phyloP scores from a whole-genome alignment of 2,329 filamentous ascomycete species.

The Epichloe typhina region DNA sequence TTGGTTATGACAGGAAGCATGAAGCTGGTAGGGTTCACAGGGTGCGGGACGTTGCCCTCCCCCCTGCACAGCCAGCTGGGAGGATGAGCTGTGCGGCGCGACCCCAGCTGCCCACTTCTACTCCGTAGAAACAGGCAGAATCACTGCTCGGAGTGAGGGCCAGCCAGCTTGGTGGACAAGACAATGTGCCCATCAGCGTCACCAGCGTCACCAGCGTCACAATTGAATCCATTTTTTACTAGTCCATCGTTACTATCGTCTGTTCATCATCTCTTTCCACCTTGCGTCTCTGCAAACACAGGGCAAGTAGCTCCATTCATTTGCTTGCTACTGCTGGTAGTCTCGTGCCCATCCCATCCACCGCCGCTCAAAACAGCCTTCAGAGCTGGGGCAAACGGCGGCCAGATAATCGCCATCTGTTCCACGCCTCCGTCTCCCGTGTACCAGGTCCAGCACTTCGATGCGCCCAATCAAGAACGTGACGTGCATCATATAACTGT shows the following conservation, averaged over 20 bases:
- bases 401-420: not conserved
- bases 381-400: not conserved
- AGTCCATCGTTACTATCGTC: not conserved
- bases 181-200: not conserved
- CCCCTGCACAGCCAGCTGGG: not conserved
- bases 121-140: slow-evolving; percentile 16
- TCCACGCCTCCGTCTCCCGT: not conserved
- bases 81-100: not conserved
- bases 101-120: slow-evolving; percentile 9
- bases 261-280: not conserved
- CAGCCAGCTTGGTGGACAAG: not conserved
- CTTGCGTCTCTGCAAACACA: not conserved
- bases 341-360: slow-evolving; percentile 12
- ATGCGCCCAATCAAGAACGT: not conserved
- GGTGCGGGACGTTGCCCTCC: slow-evolving; percentile 1
- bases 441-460: not conserved
- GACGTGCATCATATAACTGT: not conserved
- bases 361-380: not conserved
- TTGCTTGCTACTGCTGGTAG: slow-evolving; percentile 4
- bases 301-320: not conserved
- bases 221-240: not conserved
- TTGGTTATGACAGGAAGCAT: not conserved
- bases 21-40: not conserved
- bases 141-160: slow-evolving; percentile 2
- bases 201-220: not conserved